Conservation (phyloP, 768 basidiomycete species). For the Daedalea quercina region DNA sequence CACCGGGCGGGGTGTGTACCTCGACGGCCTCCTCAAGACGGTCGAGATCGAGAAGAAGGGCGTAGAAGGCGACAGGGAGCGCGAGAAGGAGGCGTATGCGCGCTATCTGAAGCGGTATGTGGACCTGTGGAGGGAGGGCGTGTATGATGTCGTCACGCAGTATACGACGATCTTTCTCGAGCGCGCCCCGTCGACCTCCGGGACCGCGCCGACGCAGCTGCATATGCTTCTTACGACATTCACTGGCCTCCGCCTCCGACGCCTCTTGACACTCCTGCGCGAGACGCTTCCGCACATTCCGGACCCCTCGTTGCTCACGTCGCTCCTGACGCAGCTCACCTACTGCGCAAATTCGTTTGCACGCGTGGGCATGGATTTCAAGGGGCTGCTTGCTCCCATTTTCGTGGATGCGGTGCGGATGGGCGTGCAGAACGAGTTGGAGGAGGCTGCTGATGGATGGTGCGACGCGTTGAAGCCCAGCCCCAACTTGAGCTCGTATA, state of each 20-base stretch:
- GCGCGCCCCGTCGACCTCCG: conserved; percentile 32
- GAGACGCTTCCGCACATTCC: conserved; percentile 56
- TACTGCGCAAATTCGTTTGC: conserved; percentile 92
- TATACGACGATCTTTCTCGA: conserved; percentile 88
- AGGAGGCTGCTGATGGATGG: conserved; percentile 27
- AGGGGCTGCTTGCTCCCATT: conserved; percentile 54
- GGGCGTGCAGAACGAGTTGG: conserved; percentile 48
- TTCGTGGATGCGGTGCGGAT: conserved; percentile 58
- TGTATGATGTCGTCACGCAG: conserved; percentile 88
- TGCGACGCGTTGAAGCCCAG: not conserved
- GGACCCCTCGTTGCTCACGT: conserved; percentile 58
- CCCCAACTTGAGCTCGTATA: not conserved
- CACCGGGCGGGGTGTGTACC: conserved; percentile 59
- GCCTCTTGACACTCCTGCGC: conserved; percentile 63
- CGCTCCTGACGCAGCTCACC: conserved; percentile 86
- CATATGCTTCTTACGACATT: conserved; percentile 59
- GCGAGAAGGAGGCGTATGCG: conserved; percentile 55
- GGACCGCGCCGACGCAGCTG: conserved; percentile 26
- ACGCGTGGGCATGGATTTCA: conserved; percentile 90
- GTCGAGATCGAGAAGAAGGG: conserved; percentile 33
- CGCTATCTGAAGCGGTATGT: conserved; percentile 81
- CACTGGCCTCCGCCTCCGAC: conserved; percentile 50
- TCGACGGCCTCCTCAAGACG: conserved; percentile 50
- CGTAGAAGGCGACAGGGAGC: conserved; percentile 41
- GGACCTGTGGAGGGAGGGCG: conserved; percentile 87